Evolutionary conservation across 495 filamentous ascomycete genomes (phyloP).

Genomic region (Aspergillus affinis): DNA sequence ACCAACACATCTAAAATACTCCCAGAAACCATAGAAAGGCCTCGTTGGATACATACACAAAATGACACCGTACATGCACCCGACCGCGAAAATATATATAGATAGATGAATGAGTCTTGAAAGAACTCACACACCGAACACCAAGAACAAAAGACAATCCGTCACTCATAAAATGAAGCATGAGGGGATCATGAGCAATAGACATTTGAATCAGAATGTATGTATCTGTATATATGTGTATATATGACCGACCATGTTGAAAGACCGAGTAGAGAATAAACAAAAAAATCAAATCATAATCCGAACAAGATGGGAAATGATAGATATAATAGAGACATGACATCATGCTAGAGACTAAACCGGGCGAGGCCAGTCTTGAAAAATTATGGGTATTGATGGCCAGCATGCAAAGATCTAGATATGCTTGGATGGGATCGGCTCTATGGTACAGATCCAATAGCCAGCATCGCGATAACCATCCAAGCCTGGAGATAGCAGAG

Average conservation of each 20-base stretch:
- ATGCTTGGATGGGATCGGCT: not conserved
- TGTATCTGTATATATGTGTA: not conserved
- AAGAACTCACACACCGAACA: not conserved
- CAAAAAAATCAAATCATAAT: not conserved
- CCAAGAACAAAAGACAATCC: not conserved
- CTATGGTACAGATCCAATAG: not conserved
- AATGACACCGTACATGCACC: not conserved
- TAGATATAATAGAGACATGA: not conserved
- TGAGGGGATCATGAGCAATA: no score
- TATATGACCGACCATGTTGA: not conserved
- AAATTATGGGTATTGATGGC: constrained; percentile 10
- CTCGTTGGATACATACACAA: not conserved
- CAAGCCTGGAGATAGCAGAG: not conserved
- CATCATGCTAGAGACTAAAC: not conserved
- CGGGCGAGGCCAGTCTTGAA: not conserved
- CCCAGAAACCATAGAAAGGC: not conserved
- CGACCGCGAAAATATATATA: not conserved
- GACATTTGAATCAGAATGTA: not conserved
- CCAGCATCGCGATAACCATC: not conserved
- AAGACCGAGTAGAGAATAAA: not conserved
- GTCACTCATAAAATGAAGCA: no score
- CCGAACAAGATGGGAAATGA: not conserved
- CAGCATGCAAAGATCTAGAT: constrained; percentile 14
- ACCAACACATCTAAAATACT: not conserved
- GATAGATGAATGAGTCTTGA: not conserved